Base-by-base conservation (phyloP, 768 basidiomycete species). In the Clathrus columnatus region DNA sequence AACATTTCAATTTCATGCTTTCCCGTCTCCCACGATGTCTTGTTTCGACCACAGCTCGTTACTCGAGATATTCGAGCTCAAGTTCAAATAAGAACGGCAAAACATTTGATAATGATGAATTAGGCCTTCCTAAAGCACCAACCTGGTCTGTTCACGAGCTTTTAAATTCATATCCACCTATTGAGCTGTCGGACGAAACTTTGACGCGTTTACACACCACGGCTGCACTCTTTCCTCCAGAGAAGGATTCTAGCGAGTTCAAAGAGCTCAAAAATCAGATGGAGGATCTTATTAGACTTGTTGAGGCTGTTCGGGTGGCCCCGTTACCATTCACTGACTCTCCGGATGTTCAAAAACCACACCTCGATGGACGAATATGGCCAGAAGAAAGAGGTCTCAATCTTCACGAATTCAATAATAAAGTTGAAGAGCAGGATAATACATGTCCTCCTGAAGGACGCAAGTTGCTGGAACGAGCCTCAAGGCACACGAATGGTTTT, bases 81-180 rank as follows among this genome's bases (percentile, higher is more conserved):
- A 47, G 16, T 3, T 14, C 46, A 14, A 47, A 47, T 28, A 28
- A 10, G 11, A 18, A 11, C 17, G 2, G 4, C 46, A 47, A 10
- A 45, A 23, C 42, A 54, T 57, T 60, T 26, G 62, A 69, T 50
- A 75, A 75, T 1, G 87, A 90, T 61, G 67, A 75, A 4, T 79
- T 71, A 54, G 84, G 82, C 17, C 79, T 91, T 54, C 89, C 89
- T 5, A 56, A 73, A 0, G 67, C 70, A 45, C 83, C 89, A 20
- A 83, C 84, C 0, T 91, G 90, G 90, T 91, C 90, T 51, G 83
- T 92, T 47, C 76, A 83, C 61, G 71, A 83, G 48, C 76, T 91
- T 7, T 69, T 91, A 5, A 84, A 85, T 5, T 89, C 87, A 4
- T 91, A 90, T 63, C 82, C 87, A 2, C 77, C 74, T 11, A 87